phyloP scores from a whole-genome alignment of 1,284 basidiomycete genomes.

The Pholiota adiposa region DNA sequence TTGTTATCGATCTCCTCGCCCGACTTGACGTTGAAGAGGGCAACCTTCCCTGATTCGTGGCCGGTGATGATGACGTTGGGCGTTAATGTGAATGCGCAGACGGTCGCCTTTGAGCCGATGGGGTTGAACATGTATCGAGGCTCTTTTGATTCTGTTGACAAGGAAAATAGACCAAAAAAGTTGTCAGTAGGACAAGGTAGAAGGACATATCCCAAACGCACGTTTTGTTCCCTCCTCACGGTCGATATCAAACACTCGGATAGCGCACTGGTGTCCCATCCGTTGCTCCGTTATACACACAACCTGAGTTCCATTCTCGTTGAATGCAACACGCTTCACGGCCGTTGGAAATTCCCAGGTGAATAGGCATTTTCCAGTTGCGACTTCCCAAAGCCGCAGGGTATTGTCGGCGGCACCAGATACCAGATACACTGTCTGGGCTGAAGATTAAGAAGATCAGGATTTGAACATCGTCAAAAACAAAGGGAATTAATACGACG shows the following conservation, averaged over 20 bases:
- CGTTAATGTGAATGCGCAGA: conserved; percentile 88
- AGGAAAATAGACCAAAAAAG: conserved; percentile 8
- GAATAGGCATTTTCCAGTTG: conserved; percentile 89
- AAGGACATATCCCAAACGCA: conserved; percentile 38
- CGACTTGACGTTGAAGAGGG: conserved; percentile 85
- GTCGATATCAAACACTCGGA: conserved; percentile 90
- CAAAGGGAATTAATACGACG: conserved; percentile 38
- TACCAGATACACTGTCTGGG: conserved; percentile 84
- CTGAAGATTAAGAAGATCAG: conserved; percentile 42
- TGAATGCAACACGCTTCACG: conserved; percentile 93
- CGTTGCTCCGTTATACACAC: conserved; percentile 97
- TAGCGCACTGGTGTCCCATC: conserved; percentile 88
- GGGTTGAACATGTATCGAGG: conserved; percentile 84
- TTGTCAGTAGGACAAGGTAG: conserved; percentile 8
- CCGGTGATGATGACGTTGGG: conserved; percentile 87
- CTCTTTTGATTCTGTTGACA: conserved; percentile 68
- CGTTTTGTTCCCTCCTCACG: conserved; percentile 79
- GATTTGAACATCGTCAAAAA: conserved; percentile 9
- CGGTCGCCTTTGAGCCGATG: conserved; percentile 93
- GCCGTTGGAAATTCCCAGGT: conserved; percentile 99
- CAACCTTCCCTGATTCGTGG: conserved; percentile 96
- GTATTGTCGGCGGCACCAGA: conserved; percentile 92
- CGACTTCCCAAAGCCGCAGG: conserved; percentile 90
- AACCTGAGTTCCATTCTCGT: conserved; percentile 83
- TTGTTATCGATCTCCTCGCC: conserved; percentile 85